Evolutionary conservation across 1,284 basidiomycete genomes (phyloP).

Genomic region (Tilletia walkeri): DNA sequence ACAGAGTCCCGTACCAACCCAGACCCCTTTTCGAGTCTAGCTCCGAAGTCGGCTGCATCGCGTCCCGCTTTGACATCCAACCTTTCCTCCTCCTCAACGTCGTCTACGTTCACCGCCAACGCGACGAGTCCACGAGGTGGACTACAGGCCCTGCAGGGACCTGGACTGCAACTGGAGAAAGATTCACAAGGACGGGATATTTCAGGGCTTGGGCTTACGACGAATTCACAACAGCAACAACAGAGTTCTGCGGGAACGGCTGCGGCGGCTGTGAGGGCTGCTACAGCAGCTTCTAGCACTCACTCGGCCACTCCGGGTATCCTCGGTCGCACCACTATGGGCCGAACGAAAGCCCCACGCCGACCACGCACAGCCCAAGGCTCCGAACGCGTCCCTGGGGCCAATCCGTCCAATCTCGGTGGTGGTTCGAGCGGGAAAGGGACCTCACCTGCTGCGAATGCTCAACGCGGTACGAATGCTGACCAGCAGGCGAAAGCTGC

Average conservation of each 20-base stretch:
- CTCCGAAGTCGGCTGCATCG: background rate
- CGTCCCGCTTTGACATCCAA: too few relatives aligned
- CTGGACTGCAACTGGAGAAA: too few relatives aligned
- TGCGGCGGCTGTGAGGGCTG: background rate
- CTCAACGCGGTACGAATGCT: background rate
- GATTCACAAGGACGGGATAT: too few relatives aligned
- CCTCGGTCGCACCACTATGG: background rate
- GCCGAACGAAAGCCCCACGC: conserved; percentile 16
- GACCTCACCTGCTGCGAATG: background rate
- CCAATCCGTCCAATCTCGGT: background rate
- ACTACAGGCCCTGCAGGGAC: too few relatives aligned
- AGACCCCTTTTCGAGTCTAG: background rate
- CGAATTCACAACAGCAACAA: background rate
- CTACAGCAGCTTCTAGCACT: background rate
- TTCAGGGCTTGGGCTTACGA: too few relatives aligned
- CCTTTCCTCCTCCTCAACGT: background rate
- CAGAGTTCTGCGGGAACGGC: background rate
- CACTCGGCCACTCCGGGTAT: conserved; percentile 8
- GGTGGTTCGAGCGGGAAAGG: background rate
- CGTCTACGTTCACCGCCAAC: background rate
- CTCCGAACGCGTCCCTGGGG: conserved; percentile 32
- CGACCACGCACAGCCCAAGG: conserved; percentile 40
- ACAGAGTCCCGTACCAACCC: background rate
- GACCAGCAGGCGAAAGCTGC: background rate
- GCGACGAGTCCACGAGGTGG: too few relatives aligned